Percentiles rank a stretch among this genome's conserved stretches.
These are phyloP conservation scores for Aspergillus heteromorphus DNA, from an alignment of 495 filamentous ascomycete species.

Conservation along the genomic window DNA sequence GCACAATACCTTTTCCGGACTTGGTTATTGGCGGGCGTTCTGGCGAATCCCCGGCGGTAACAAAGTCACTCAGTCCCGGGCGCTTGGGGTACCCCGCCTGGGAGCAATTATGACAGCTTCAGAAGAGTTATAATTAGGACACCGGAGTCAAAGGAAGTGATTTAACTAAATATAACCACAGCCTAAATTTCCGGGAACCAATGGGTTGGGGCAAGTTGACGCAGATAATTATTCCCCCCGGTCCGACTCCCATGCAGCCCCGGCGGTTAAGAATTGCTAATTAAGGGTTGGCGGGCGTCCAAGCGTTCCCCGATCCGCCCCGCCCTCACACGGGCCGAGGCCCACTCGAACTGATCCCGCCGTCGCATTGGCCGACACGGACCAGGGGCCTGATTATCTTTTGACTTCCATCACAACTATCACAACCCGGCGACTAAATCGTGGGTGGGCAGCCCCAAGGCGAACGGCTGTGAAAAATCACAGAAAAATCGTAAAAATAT, in stretches of 20 bases:
- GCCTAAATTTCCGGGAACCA: neutral
- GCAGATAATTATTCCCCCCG: neutral
- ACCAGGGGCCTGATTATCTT: neutral
- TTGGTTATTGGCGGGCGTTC: neutral
- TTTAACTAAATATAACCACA: conserved; percentile 6
- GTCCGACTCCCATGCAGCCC: neutral
- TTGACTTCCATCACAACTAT: neutral
- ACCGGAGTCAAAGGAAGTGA: neutral
- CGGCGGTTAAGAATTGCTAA: conserved; percentile 8
- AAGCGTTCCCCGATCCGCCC: conserved; percentile 6
- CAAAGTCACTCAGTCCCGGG: neutral
- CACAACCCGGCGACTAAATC: conserved; percentile 1
- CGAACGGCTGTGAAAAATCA: neutral
- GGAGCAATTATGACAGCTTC: conserved; percentile 9
- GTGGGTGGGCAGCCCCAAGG: neutral
- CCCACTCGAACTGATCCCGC: neutral
- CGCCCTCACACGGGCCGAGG: conserved; percentile 9
- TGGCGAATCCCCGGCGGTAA: neutral
- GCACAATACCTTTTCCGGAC: neutral
- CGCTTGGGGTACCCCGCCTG: neutral
- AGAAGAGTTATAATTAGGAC: conserved; percentile 7
- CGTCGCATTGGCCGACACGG: neutral
- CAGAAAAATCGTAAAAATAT: neutral
- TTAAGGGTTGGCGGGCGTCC: conserved; percentile 1
- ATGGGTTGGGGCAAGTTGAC: neutral